Evolutionary conservation across 148 eudicot species (phyloP), one percentile per base, ranked within the genome.

Genomic region (Silene latifolia): DNA sequence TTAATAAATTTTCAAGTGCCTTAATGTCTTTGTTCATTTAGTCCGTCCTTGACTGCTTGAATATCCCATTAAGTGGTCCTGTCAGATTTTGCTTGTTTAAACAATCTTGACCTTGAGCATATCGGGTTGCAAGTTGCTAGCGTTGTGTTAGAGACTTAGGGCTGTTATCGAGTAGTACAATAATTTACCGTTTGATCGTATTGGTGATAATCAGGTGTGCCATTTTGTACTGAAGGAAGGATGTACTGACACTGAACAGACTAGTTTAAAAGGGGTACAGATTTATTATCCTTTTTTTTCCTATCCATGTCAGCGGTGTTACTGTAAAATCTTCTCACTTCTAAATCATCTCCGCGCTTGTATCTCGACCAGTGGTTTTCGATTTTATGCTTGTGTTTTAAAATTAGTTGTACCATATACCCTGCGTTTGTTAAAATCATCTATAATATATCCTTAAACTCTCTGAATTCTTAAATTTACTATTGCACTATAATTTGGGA

Each of bases 211-310:
- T 79, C 86, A 95, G 99, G 86, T 95, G 27, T 76, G 83, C 47
- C 90, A 92, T 61, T 92, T 95, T 76, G 87, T 76, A 54, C 75
- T 92, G 85, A 86, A 82, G 74, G 96, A 90, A 67, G 94, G 74
- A 21, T 83, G 85, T 14, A 78, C 88, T 4, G 90, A 84, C 7
- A 66, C 25, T 29, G 92, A 92, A 23, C 83, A 75, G 17, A 76
- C 89, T 15, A 79, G 32, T 71, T 89, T 95, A 64, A 60, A 35
- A 42, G 99, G 92, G 96, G 99, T 95, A 72, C 27, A 29, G 15
- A 57, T 61, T 6, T 51, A 11, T 61, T 62, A 7, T 10, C 3
- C 42, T 24, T n/a, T 8, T 0, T 0, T 21, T 67, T 27, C 17
- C 63, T 74, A 10, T 46, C n/a, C 44, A 4, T n/a, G 27, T 2